Evolutionary conservation across 495 filamentous ascomycete genomes (phyloP).

Genomic region (Penicillium egyptiacum): DNA sequence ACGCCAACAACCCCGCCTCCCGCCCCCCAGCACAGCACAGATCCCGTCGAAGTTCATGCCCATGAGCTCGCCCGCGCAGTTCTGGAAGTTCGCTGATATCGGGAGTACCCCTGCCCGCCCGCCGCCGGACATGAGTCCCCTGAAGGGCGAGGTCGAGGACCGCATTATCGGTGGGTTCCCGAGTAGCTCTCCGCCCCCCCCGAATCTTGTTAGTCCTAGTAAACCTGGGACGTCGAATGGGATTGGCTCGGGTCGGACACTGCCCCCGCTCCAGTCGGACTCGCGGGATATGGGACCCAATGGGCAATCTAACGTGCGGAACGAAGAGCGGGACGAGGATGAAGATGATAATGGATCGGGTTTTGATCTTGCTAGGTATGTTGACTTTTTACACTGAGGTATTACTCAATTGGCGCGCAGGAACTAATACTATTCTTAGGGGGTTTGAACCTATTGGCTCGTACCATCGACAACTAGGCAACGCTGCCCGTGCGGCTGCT

Average conservation of each 20-base stretch:
- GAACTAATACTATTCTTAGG: conserved; percentile 43
- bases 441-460: conserved; percentile 71
- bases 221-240: conserved; percentile 46
- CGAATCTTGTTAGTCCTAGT: conserved; percentile 47
- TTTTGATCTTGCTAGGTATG: conserved; percentile 68
- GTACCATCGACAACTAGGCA: conserved; percentile 58
- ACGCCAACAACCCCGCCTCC: conserved; percentile 77
- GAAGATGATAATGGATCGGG: conserved; percentile 59
- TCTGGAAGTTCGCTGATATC: conserved; percentile 80
- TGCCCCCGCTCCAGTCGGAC: conserved; percentile 39
- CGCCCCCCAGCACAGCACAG: conserved; percentile 84
- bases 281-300: conserved; percentile 17
- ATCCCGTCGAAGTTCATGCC: conserved; percentile 93
- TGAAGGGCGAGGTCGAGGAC: conserved; percentile 51
- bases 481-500: conserved; percentile 40
- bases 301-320: conserved; percentile 5
- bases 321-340: conserved; percentile 38
- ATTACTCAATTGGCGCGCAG: background rate
- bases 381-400: conserved; percentile 1
- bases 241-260: conserved; percentile 33
- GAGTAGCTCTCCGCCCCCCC: conserved; percentile 65
- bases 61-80: conserved; percentile 92
- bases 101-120: conserved; percentile 76
- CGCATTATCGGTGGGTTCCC: conserved; percentile 53
- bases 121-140: conserved; percentile 58